phyloP scores from a whole-genome alignment of 179 eudicot genomes.

The Drosera spatulata region DNA sequence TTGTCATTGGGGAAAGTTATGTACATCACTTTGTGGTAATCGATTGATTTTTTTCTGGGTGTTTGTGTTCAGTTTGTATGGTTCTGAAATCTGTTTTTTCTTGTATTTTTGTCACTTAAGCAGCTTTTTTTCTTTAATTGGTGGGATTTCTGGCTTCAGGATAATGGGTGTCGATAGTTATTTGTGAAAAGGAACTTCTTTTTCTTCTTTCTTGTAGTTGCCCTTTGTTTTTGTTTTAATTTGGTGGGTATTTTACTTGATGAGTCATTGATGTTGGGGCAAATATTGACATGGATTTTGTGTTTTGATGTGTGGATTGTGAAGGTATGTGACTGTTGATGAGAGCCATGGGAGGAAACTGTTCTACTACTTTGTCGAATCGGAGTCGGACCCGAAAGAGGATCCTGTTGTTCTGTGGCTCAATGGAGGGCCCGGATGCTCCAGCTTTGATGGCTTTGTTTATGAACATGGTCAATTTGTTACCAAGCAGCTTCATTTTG shows the following conservation, averaged over 20 bases:
- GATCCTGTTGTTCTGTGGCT: constrained; percentile 99
- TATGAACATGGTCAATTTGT: constrained; percentile 71
- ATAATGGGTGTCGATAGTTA: neutral
- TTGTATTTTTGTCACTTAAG: neutral
- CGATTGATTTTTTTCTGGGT: no score
- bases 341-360: constrained; percentile 65
- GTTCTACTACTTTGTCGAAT: constrained; percentile 78
- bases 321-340: constrained; percentile 83
- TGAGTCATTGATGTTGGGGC: no score
- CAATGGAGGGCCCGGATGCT: constrained; percentile 99
- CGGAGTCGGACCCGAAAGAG: constrained; percentile 59
- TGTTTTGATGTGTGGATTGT: constrained; percentile 6
- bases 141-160: neutral
- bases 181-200: neutral
- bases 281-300: neutral
- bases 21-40: no score
- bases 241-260: no score
- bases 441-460: constrained; percentile 97
- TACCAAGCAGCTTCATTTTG: neutral
- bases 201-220: neutral
- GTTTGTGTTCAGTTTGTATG: no score
- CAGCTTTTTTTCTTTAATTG: neutral
- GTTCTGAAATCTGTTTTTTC: neutral
- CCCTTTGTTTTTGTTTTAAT: no score
- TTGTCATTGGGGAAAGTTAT: no score